Base-by-base conservation (phyloP, 2,329 filamentous ascomycete genomes). In the Sphaerulina musiva region DNA sequence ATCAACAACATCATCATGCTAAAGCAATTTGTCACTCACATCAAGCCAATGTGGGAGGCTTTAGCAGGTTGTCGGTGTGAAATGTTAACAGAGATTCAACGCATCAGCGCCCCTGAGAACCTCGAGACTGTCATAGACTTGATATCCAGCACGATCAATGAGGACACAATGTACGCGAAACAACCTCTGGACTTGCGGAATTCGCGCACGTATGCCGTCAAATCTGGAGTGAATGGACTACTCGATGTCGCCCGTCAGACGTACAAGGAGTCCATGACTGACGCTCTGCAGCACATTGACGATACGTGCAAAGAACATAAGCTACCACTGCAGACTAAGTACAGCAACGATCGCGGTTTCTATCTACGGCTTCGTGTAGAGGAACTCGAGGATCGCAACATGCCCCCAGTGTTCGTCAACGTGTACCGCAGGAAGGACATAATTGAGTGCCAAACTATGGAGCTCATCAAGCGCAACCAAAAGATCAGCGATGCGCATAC, bases 131-230 rank as follows among this genome's bases (percentile, higher is more conserved):
- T 92, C 2, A 74, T 84, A 43, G 72, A 78, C 2, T 71, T 86
- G 1, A 90, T 98, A 48, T 73, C 80, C 43, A 73, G 76, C 11
- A 81, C 81, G 0, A 84, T 98, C 61, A 93, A 97, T 59, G 80
- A 87, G 7, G 87, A 95, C 66, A 87, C 90, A 0, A 80, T 78
- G 0, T 95, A 87, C 62, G 86, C 88, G 55, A 87, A 80, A 45
- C 82, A 85, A 20, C 86, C 93, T 0, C 77, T 97, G 4, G 92
- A 96, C 58, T 76, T 95, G 53, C 81, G 91, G 11, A 95, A 96
- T 57, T 92, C 97, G 67, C 79, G 92, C 59, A 88, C 86, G 0
- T 96, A 95, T 72, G 92, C 92, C 20, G 85, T 97, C 32, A 93
- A 86, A 80, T 83, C 89, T 44, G 88, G 89, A 0, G 83, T 93